Conservation (phyloP, 2,329 filamentous ascomycete species). For the Pyrenophora tritici-repentis region DNA sequence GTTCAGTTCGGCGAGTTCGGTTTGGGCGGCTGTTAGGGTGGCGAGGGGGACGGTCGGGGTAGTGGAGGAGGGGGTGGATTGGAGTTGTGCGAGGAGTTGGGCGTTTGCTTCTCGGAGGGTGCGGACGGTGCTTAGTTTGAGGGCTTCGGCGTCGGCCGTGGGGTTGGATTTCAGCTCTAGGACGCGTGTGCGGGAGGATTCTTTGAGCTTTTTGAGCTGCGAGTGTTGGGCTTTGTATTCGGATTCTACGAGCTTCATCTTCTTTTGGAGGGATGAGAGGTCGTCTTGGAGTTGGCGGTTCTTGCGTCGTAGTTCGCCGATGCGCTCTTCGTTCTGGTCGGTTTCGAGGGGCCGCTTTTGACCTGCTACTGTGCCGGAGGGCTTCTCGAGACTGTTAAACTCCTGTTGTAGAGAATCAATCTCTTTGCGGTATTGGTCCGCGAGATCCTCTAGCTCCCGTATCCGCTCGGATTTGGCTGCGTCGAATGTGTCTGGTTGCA, state of each 20-base stretch:
- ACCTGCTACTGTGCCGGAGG: conserved; percentile 51
- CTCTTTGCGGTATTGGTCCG: conserved; percentile 85
- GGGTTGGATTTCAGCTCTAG: conserved; percentile 91
- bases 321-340: conserved; percentile 67
- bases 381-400: conserved; percentile 68
- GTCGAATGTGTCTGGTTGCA: conserved; percentile 80
- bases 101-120: conserved; percentile 82
- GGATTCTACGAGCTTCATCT: conserved; percentile 71
- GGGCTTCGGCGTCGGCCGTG: conserved; percentile 79
- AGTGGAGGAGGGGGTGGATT: conserved; percentile 44
- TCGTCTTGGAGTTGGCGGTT: conserved; percentile 84
- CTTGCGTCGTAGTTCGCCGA: conserved; percentile 85
- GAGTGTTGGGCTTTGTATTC: conserved; percentile 74
- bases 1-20: conserved; percentile 69
- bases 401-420: conserved; percentile 75
- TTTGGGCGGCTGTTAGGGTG: conserved; percentile 73
- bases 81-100: conserved; percentile 76
- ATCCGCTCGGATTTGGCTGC: conserved; percentile 75
- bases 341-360: conserved; percentile 67
- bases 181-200: conserved; percentile 77
- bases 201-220: conserved; percentile 70
- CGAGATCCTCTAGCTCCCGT: conserved; percentile 79
- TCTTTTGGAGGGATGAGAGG: conserved; percentile 70
- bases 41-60: conserved; percentile 71
- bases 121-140: conserved; percentile 79